Evolutionary conservation across 2,329 filamentous ascomycete genomes (phyloP).

Genomic region (Colletotrichum australisinense): DNA sequence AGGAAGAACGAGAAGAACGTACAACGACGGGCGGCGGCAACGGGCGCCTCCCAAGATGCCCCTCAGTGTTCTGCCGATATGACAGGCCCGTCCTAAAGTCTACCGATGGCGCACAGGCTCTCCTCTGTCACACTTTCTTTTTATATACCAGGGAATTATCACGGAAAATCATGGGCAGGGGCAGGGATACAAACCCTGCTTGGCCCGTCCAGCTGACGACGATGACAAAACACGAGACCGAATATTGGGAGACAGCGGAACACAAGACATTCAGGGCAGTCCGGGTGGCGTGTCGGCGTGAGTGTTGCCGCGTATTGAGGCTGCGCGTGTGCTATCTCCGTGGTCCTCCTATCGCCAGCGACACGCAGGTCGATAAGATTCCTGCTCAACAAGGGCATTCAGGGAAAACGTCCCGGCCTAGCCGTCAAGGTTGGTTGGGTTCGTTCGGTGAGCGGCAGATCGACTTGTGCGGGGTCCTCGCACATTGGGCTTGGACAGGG

Average conservation of each 20-base stretch:
- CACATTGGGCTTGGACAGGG: slow-evolving; percentile 23
- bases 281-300: slow-evolving; percentile 2
- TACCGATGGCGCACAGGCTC: slow-evolving; percentile 32
- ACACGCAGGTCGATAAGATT: not conserved
- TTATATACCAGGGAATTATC: slow-evolving; percentile 17
- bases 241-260: not conserved
- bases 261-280: not conserved
- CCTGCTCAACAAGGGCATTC: not conserved
- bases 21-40: not conserved
- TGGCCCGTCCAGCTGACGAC: slow-evolving; percentile 13
- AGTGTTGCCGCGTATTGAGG: not conserved
- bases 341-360: not conserved
- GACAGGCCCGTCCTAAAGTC: slow-evolving; percentile 26
- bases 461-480: slow-evolving; percentile 26
- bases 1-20: not conserved
- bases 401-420: not conserved
- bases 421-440: slow-evolving; percentile 15
- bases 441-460: slow-evolving; percentile 26
- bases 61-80: slow-evolving; percentile 9
- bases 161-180: slow-evolving; percentile 18
- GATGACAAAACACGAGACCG: slow-evolving; percentile 12
- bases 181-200: slow-evolving; percentile 33
- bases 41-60: not conserved
- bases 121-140: slow-evolving; percentile 28
- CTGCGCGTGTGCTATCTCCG: not conserved